phyloP scores from a whole-genome alignment of 73 alveolate species.

The Loxodes magnus region DNA sequence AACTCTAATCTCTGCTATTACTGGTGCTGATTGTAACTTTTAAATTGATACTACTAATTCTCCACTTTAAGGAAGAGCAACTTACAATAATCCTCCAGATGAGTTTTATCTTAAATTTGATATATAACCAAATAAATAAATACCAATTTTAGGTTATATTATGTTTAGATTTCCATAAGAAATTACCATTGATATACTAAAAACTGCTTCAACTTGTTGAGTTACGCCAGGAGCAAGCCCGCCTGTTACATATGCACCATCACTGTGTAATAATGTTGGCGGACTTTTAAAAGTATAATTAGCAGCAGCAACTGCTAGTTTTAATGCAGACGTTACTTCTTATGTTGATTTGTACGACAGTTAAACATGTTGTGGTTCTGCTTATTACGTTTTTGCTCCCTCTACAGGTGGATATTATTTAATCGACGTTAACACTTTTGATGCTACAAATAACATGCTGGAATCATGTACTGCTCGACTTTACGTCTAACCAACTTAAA shows the following conservation, averaged over 20 bases:
- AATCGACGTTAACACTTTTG: conserved; percentile 3
- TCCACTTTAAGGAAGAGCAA: too few species aligned
- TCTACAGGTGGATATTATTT: not conserved
- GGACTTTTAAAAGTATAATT: not conserved
- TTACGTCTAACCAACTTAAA: not conserved
- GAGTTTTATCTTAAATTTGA: too few species aligned
- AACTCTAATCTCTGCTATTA: conserved; percentile 1
- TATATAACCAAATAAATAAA: too few species aligned
- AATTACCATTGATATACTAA: too few species aligned
- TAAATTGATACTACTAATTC: too few species aligned
- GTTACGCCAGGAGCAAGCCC: conserved; percentile 7
- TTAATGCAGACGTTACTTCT: conserved; percentile 1
- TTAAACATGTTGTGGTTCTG: not conserved
- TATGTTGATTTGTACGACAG: not conserved
- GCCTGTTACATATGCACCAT: not conserved
- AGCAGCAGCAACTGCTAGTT: not conserved
- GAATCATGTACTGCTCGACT: not conserved
- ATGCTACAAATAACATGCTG: not conserved
- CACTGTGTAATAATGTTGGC: not conserved
- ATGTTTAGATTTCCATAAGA: too few species aligned
- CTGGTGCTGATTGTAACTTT: not conserved
- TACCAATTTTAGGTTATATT: too few species aligned
- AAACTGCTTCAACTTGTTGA: too few species aligned
- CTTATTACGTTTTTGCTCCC: not conserved
- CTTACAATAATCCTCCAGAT: too few species aligned